Evolutionary conservation across 2,329 filamentous ascomycete species (phyloP).

Genomic region (Cladosporium sp.): DNA sequence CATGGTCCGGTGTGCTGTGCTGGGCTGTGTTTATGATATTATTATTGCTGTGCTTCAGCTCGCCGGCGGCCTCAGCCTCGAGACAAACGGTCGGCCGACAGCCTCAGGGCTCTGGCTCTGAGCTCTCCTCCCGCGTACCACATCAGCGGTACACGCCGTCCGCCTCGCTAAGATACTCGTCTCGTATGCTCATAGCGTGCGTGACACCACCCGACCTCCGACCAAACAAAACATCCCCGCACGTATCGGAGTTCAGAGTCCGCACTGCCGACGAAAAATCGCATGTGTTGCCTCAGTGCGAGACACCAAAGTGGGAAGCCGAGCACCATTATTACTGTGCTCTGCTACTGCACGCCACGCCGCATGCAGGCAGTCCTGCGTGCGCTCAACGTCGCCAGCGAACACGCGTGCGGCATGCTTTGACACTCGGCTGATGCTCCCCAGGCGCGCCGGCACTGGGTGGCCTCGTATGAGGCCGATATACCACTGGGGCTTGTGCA

Average conservation of each 20-base stretch:
- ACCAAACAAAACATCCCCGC: background rate
- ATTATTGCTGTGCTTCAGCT: background rate
- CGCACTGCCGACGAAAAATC: background rate
- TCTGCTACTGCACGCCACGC: constrained; percentile 9
- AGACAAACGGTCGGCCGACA: too few species aligned
- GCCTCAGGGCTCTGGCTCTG: background rate
- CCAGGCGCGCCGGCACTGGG: constrained; percentile 10
- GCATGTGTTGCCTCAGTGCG: background rate
- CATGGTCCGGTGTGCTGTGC: background rate
- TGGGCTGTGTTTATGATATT: background rate
- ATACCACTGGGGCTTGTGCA: background rate
- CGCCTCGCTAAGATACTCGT: constrained; percentile 3
- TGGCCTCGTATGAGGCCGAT: background rate
- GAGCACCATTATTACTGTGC: background rate
- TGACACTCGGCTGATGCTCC: constrained; percentile 3
- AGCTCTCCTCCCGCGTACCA: background rate
- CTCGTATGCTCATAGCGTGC: background rate
- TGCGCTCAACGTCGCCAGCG: constrained; percentile 1
- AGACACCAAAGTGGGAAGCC: background rate
- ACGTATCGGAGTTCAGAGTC: background rate
- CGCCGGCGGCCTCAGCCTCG: too few species aligned
- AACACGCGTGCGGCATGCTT: background rate
- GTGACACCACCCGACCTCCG: background rate
- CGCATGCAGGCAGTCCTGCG: background rate
- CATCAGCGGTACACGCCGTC: constrained; percentile 2